A percentile compares a stretch with the other conserved stretches of the same genome.
phyloP scores from a whole-genome alignment of 2,329 filamentous ascomycete species.

The Trichoderma hamatum region DNA sequence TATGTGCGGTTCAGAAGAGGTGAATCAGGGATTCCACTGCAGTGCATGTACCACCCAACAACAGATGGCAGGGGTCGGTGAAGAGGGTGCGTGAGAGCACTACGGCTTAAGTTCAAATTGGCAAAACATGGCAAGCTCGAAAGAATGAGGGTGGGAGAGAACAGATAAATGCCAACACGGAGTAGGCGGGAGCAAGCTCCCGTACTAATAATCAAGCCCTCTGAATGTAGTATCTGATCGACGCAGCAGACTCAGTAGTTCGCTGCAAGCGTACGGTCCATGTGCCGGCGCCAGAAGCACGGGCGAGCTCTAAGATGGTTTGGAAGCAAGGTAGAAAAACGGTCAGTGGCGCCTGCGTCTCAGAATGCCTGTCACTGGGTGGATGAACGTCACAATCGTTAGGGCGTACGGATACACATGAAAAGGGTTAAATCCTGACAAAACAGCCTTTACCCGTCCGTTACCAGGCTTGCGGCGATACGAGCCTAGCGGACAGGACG shows the following conservation, averaged over 20 bases:
- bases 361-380: slow-evolving; percentile 19
- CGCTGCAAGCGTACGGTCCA: slow-evolving; percentile 16
- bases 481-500: slow-evolving; percentile 2
- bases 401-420: background rate
- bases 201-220: slow-evolving; percentile 1
- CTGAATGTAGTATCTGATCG: slow-evolving; percentile 22
- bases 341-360: slow-evolving; percentile 15
- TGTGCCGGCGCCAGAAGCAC: slow-evolving; percentile 22
- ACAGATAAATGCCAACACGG: slow-evolving; percentile 4
- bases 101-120: slow-evolving; percentile 14
- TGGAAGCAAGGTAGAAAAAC: slow-evolving; percentile 8
- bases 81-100: slow-evolving; percentile 15
- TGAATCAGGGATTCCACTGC: slow-evolving; percentile 21
- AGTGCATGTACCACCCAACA: background rate
- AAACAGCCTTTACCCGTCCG: background rate
- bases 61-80: slow-evolving; percentile 17
- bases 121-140: slow-evolving; percentile 1
- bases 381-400: slow-evolving; percentile 4
- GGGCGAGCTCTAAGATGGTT: slow-evolving; percentile 14
- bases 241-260: slow-evolving; percentile 18
- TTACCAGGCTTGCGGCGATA: slow-evolving; percentile 2
- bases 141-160: background rate
- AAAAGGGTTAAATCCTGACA: background rate
- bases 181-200: background rate
- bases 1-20: slow-evolving; percentile 3